Conservation (phyloP, 2,329 filamentous ascomycete genomes). For the Xylaria sp. region DNA sequence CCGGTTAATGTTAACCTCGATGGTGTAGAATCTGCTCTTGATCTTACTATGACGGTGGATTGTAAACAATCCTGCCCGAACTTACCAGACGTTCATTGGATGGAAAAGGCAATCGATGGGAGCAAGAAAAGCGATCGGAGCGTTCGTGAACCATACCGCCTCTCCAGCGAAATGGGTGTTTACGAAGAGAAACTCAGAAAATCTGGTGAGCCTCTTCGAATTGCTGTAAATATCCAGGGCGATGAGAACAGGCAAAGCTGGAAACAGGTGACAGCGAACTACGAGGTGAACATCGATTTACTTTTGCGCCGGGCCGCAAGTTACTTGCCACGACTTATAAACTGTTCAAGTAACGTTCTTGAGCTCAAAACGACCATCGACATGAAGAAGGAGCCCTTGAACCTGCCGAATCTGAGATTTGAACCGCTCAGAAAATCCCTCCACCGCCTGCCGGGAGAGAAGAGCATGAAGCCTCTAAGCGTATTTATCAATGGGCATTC, state of each 20-base stretch:
- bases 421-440: constrained; percentile 35
- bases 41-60: neutral
- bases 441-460: constrained; percentile 10
- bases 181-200: constrained; percentile 27
- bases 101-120: constrained; percentile 22
- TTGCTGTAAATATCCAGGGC: constrained; percentile 26
- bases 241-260: constrained; percentile 7
- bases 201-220: constrained; percentile 26
- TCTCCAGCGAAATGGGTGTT: constrained; percentile 29
- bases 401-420: constrained; percentile 36
- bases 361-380: constrained; percentile 3
- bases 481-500: constrained; percentile 9
- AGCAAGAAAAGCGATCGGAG: neutral
- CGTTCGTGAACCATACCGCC: constrained; percentile 32
- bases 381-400: constrained; percentile 24
- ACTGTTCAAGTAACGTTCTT: neutral
- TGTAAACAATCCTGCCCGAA: constrained; percentile 10
- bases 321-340: constrained; percentile 18
- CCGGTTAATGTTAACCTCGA: constrained; percentile 35
- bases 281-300: constrained; percentile 32
- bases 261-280: constrained; percentile 33
- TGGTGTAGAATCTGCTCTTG: constrained; percentile 10
- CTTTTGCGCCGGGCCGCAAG: constrained; percentile 29
- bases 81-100: constrained; percentile 33
- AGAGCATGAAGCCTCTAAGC: neutral